These are phyloP conservation scores for Lasiodiplodia gonubiensis DNA, from an alignment of 2,329 filamentous ascomycete species.

Conservation along the genomic window DNA sequence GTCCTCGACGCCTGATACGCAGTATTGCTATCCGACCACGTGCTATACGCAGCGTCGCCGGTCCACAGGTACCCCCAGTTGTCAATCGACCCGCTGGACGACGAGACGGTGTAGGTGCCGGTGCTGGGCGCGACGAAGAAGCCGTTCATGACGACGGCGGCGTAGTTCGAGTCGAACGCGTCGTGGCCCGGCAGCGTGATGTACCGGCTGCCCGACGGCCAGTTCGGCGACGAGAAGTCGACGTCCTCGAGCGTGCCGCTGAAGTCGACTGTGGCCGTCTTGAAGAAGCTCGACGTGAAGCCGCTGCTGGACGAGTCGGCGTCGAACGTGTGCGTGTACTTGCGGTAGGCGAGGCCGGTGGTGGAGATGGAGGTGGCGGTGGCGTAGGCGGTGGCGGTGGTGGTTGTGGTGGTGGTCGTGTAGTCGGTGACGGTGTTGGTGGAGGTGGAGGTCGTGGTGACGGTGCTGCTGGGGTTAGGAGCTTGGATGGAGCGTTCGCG, in stretches of 20 bases:
- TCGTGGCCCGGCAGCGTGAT: not conserved
- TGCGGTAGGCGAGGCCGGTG: conserved; percentile 1
- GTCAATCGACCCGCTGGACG: not conserved
- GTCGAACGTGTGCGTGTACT: conserved; percentile 5
- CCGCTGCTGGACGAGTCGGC: not conserved
- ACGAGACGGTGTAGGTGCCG: not conserved
- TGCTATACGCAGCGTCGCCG: conserved; percentile 1
- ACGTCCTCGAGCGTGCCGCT: conserved; percentile 1
- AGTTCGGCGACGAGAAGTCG: conserved; percentile 7
- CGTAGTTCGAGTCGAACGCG: not conserved
- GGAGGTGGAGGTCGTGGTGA: not conserved
- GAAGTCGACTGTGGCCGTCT: not conserved
- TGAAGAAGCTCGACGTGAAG: conserved; percentile 11
- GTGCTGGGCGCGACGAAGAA: not conserved
- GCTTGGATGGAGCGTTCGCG: too few species aligned
- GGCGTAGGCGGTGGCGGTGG: not conserved
- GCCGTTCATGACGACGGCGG: conserved; percentile 1
- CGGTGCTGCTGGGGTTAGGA: conserved; percentile 6
- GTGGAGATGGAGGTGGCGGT: not conserved
- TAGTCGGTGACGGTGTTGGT: not conserved
- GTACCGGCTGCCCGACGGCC: not conserved
- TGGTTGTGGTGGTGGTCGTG: conserved; percentile 1
- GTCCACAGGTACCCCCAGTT: conserved; percentile 9
- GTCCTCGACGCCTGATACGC: not conserved
- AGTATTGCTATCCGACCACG: not conserved